These are phyloP conservation scores for Tubosaeta sp. DNA, from an alignment of 768 basidiomycete genomes.

Conservation along the genomic window DNA sequence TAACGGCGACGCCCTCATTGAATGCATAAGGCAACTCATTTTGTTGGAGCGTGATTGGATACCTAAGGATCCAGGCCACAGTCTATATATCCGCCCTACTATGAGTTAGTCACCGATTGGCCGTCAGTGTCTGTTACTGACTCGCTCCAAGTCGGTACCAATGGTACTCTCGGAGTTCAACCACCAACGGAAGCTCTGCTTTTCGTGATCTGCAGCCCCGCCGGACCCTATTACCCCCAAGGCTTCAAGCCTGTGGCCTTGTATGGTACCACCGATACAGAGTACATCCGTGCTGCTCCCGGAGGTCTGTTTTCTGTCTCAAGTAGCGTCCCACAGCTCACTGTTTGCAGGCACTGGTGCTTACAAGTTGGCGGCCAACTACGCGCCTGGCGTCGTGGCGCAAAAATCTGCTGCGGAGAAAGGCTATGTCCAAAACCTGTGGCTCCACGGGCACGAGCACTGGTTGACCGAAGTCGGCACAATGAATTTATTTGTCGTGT, in stretches of 20 bases:
- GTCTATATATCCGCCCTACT: conserved; percentile 86
- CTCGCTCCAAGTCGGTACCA: conserved; percentile 61
- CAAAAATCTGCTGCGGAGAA: conserved; percentile 70
- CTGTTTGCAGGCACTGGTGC: conserved; percentile 65
- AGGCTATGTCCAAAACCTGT: conserved; percentile 87
- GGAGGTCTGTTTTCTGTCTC: conserved; percentile 48
- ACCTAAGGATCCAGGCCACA: conserved; percentile 81
- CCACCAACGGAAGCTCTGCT: conserved; percentile 66
- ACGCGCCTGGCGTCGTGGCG: conserved; percentile 83
- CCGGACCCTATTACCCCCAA: conserved; percentile 77
- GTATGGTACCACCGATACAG: conserved; percentile 61
- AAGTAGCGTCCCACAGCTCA: conserved; percentile 5
- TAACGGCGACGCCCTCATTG: conserved; percentile 65
- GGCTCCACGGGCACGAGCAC: conserved; percentile 71
- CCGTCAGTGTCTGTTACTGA: conserved; percentile 1
- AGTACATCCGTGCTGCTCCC: conserved; percentile 79
- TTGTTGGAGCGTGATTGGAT: conserved; percentile 87
- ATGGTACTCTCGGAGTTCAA: conserved; percentile 43
- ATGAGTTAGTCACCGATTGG: conserved; percentile 41
- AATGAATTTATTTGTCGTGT: conserved; percentile 88
- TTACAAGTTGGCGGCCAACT: conserved; percentile 85
- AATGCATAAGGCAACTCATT: conserved; percentile 84
- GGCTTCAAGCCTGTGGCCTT: conserved; percentile 93
- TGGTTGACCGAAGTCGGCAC: conserved; percentile 71
- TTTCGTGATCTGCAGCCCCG: conserved; percentile 59